These are phyloP conservation scores for Hirsutella thompsonii DNA, from an alignment of 2,329 filamentous ascomycete genomes.

Conservation along the genomic window DNA sequence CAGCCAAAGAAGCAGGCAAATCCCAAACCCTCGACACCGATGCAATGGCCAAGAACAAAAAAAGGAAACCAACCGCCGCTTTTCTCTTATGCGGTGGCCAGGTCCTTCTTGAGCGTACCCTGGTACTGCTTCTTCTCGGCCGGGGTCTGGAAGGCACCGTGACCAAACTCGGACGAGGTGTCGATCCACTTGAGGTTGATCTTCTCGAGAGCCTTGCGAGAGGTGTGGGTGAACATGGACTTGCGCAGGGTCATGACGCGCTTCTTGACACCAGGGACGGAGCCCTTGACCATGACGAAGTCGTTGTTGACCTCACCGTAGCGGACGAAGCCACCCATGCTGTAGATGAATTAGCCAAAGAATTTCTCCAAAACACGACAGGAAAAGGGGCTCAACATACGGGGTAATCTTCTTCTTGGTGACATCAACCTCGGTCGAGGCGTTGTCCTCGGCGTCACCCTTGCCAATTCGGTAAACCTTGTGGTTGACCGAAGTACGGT, in stretches of 20 bases:
- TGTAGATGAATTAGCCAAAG: slow-evolving; percentile 29
- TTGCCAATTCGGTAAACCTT: slow-evolving; percentile 99
- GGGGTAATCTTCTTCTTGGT: slow-evolving; percentile 99
- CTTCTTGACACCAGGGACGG: slow-evolving; percentile 97
- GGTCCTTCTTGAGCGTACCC: slow-evolving; percentile 99
- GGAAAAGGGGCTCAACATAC: slow-evolving; percentile 47
- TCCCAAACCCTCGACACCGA: slow-evolving; percentile 41
- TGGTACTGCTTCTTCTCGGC: slow-evolving; percentile 97
- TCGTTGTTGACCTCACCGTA: slow-evolving; percentile 99
- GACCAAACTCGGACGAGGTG: slow-evolving; percentile 98
- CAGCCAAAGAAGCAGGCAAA: slow-evolving; percentile 22
- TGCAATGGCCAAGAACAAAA: slow-evolving; percentile 34
- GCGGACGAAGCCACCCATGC: slow-evolving; percentile 97
- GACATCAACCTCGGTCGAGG: slow-evolving; percentile 87
- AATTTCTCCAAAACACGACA: background rate
- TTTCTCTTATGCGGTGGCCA: slow-evolving; percentile 32
- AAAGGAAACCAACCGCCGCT: slow-evolving; percentile 22
- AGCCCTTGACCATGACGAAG: slow-evolving; percentile 96
- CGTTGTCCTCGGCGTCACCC: slow-evolving; percentile 80
- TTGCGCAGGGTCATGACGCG: slow-evolving; percentile 97
- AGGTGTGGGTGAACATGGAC: slow-evolving; percentile 97
- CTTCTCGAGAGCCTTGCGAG: slow-evolving; percentile 93
- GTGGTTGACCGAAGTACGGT: slow-evolving; percentile 99
- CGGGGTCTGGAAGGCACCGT: slow-evolving; percentile 97
- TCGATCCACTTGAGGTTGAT: slow-evolving; percentile 99